phyloP scores from a whole-genome alignment of 108 stramenopile genomes.

The Seminavis robusta region DNA sequence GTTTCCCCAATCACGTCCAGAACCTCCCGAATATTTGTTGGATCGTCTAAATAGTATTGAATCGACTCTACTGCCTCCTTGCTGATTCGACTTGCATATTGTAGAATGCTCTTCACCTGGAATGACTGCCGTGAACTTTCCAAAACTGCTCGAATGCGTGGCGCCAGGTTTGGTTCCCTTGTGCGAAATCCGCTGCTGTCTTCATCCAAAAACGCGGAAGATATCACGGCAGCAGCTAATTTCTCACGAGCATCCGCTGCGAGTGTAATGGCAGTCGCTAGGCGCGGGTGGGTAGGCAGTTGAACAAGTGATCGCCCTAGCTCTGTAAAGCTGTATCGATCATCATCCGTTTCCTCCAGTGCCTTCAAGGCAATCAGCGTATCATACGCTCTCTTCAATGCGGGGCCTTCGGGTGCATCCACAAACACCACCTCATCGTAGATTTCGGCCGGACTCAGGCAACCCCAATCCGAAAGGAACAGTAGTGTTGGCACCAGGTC shows the following conservation, averaged over 20 bases:
- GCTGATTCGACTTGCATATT: constrained; percentile 38
- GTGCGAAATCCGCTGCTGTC: constrained; percentile 11
- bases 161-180: constrained; percentile 17
- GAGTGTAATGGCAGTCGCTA: constrained; percentile 51
- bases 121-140: constrained; percentile 2
- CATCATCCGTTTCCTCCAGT: constrained; percentile 43
- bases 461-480: constrained; percentile 77
- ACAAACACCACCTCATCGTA: constrained; percentile 69
- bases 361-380: constrained; percentile 47
- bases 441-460: constrained; percentile 57
- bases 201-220: constrained; percentile 41
- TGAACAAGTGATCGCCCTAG: constrained; percentile 51
- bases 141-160: constrained; percentile 24
- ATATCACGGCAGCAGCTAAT: constrained; percentile 43
- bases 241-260: constrained; percentile 9
- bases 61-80: constrained; percentile 26
- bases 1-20: constrained; percentile 23
- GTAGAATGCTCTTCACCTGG: constrained; percentile 18
- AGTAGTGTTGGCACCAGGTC: constrained; percentile 70
- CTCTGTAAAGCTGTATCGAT: constrained; percentile 40
- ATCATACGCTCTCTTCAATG: constrained; percentile 51
- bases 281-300: constrained; percentile 75
- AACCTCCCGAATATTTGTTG: constrained; percentile 11
- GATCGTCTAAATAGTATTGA: constrained; percentile 10
- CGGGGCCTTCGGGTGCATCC: constrained; percentile 54